Evolutionary conservation across 805 yeast species (phyloP).

Genomic region (Saccharomycopsis oosterbeekiorum): DNA sequence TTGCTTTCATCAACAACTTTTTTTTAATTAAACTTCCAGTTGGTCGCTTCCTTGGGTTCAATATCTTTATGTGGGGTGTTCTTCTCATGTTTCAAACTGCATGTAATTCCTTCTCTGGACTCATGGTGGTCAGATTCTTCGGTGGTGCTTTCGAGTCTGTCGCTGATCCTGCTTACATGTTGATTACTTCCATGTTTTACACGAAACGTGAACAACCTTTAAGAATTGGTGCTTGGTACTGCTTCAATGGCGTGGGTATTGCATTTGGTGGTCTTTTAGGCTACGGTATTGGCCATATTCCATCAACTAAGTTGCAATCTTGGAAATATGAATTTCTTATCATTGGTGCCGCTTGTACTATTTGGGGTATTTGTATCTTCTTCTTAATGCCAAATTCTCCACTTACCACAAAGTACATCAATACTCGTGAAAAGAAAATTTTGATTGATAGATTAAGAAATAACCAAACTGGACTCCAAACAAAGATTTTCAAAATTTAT

Average conservation of each 20-base stretch:
- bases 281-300: conserved; percentile 23
- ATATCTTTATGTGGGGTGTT: conserved; percentile 30
- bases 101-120: conserved; percentile 31
- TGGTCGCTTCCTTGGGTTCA: conserved; percentile 27
- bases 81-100: conserved; percentile 29
- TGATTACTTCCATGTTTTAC: conserved; percentile 28
- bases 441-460: conserved; percentile 11
- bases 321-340: conserved; percentile 21
- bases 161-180: conserved; percentile 26
- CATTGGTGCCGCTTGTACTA: conserved; percentile 13
- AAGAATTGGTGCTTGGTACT: conserved; percentile 29
- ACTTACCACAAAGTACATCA: conserved; percentile 7
- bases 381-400: conserved; percentile 15
- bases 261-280: conserved; percentile 23
- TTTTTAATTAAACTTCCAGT: conserved; percentile 30
- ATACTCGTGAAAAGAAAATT: conserved; percentile 12
- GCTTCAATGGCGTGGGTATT: conserved; percentile 26
- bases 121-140: conserved; percentile 24
- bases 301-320: conserved; percentile 20
- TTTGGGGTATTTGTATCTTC: conserved; percentile 14
- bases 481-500: conserved; percentile 29
- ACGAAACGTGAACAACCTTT: conserved; percentile 26
- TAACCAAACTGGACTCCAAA: conserved; percentile 38
- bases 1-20: conserved; percentile 31
- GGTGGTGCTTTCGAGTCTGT: conserved; percentile 24